Conservation (phyloP, 2,329 filamentous ascomycete genomes). For the Lojkania enalia region DNA sequence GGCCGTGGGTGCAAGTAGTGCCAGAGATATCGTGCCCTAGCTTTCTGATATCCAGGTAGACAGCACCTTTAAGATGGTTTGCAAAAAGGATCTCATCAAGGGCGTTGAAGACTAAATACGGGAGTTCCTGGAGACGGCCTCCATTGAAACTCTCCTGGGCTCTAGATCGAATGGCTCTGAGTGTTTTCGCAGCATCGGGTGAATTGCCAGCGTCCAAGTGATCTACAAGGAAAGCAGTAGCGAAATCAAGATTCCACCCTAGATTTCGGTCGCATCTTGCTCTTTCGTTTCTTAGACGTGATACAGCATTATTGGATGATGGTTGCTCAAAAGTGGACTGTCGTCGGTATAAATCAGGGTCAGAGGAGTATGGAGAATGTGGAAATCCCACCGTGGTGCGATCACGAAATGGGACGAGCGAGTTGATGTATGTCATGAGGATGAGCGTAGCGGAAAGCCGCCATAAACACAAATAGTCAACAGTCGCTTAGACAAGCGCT, state of each 20-base stretch:
- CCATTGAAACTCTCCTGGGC: conserved; percentile 19
- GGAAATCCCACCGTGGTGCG: conserved; percentile 12
- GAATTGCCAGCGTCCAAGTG: conserved; percentile 29
- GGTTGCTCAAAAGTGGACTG: conserved; percentile 5
- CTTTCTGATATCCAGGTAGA: conserved; percentile 38
- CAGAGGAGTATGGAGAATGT: conserved; percentile 16
- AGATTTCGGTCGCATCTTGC: conserved; percentile 29
- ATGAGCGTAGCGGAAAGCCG: conserved; percentile 8
- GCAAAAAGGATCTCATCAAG: conserved; percentile 44
- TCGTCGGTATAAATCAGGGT: conserved; percentile 21
- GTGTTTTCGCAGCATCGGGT: conserved; percentile 19
- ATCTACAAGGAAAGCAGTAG: conserved; percentile 45
- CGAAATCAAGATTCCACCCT: conserved; percentile 48
- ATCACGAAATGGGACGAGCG: conserved; percentile 17
- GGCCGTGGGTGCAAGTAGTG: conserved; percentile 40
- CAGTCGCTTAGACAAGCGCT: conserved; percentile 2
- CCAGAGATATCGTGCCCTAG: conserved; percentile 37
- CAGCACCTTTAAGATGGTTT: conserved; percentile 42
- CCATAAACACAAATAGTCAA: conserved; percentile 16
- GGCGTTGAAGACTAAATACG: conserved; percentile 42
- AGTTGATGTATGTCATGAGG: conserved; percentile 21
- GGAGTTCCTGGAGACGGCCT: conserved; percentile 24
- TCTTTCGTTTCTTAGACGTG: conserved; percentile 25
- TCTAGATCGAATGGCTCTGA: conserved; percentile 22
- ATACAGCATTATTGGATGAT: conserved; percentile 5